Base-by-base conservation (phyloP, 139 green algal species). In the Chlorella sorokiniana region DNA sequence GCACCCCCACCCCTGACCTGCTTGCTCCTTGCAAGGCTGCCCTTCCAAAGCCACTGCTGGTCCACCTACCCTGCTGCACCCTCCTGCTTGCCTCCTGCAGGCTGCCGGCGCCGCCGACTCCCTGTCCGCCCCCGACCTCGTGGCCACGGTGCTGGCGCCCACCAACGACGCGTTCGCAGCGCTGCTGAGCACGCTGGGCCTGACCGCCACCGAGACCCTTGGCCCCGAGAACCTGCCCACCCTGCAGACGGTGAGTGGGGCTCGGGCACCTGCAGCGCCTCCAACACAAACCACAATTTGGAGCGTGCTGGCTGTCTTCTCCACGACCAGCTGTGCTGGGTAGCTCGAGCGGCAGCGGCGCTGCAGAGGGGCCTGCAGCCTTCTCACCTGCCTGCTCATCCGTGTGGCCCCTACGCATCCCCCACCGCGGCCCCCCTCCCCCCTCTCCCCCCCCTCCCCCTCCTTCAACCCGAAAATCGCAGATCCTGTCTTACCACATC, bases 101-200 rank as follows among this genome's bases (percentile, higher is more conserved):
- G 37, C 82, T 38, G 75, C 45, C 41, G 65, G 65, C 67, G n/a
- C 74, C 16, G 54, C 38, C 35, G 79, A 88, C 1, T 69, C 79
- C 45, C 76, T 89, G 61, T 45, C 42, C 51, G 38, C 78, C 76
- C 52, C 76, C 40, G 69, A 27, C 31, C 61, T 88, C 33, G 59
- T 89, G 8, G 85, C 83, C 42, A 92, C 88, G 41, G 72, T 93
- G 35, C 88, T 93, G 61, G 89, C 86, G 1, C 89, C 89, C 22
- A 93, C 84, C 78, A 87, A 93, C 35, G 83, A 81, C 5, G 89
- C 89, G 18, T 93, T 93, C 74, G 37, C 20, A 1, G 42, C 42
- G 23, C 33, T 79, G 25, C 62, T 89, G 6, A 20, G 27, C 14
- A 14, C 29, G 33, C 67, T 86, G 33, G 88, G 83, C 41, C 38